Evolutionary conservation across 2,329 filamentous ascomycete species (phyloP).

Genomic region (Cadophora gregata): DNA sequence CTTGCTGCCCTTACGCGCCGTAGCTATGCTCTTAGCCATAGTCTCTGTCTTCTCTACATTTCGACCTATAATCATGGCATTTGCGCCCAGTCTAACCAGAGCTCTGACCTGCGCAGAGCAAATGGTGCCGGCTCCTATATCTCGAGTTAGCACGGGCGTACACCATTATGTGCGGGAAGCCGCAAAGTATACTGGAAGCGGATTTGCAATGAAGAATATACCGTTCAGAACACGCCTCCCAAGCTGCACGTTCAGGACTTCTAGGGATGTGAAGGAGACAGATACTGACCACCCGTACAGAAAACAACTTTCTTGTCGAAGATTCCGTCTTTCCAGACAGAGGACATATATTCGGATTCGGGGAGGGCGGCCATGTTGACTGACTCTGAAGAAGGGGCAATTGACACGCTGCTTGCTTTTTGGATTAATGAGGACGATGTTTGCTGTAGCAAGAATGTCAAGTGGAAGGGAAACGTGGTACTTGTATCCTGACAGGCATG

Average conservation of each 20-base stretch:
- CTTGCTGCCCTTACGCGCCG: constrained; percentile 76
- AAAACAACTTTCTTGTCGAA: constrained; percentile 91
- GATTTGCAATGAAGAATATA: neutral
- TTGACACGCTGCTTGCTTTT: neutral
- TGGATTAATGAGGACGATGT: neutral
- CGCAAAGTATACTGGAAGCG: neutral
- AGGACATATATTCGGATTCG: constrained; percentile 78
- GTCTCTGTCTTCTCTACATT: constrained; percentile 86
- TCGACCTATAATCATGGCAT: constrained; percentile 92
- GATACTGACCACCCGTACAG: constrained; percentile 73
- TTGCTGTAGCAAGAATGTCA: neutral
- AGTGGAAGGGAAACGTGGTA: neutral
- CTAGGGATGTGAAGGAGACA: neutral
- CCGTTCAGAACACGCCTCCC: neutral
- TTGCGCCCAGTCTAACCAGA: constrained; percentile 86
- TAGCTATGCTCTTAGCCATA: constrained; percentile 81
- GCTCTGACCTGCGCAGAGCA: constrained; percentile 94
- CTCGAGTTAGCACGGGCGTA: neutral
- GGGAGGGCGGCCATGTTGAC: constrained; percentile 51
- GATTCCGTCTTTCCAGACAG: constrained; percentile 85
- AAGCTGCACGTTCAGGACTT: neutral
- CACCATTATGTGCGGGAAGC: too few relatives aligned
- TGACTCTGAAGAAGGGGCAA: neutral
- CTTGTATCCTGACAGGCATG: constrained; percentile 14
- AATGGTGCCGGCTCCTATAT: constrained; percentile 78